A percentile compares a stretch with the other conserved stretches of the same genome.
phyloP scores from a whole-genome alignment of 1,139 yeast species.

The Zygosaccharomyces pseudobailii region DNA sequence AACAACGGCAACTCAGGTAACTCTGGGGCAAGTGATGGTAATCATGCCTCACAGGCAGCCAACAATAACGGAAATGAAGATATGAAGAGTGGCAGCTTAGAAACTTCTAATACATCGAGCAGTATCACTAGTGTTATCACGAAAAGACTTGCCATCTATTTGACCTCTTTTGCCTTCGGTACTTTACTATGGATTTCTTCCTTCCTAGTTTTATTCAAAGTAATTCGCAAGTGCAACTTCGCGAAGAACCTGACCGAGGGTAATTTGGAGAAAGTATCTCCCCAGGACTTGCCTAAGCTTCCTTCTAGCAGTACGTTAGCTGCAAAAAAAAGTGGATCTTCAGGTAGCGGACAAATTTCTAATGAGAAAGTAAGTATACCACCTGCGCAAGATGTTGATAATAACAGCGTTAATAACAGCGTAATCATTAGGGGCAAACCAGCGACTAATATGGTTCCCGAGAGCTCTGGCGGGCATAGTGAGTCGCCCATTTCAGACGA shows the following conservation, averaged over 20 bases:
- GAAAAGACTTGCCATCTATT: conserved; percentile 5
- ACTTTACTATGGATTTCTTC: conserved; percentile 7
- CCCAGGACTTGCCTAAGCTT: too few species aligned
- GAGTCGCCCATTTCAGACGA: conserved; percentile 10
- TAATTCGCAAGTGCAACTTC: not conserved
- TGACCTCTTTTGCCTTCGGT: conserved; percentile 7
- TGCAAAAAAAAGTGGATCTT: not conserved
- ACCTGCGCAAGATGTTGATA: not conserved
- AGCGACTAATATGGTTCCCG: not conserved
- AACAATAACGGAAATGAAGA: not conserved
- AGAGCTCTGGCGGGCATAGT: not conserved
- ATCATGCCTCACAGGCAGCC: not conserved
- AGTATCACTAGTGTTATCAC: conserved; percentile 4
- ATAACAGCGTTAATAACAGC: too few species aligned
- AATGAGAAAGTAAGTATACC: not conserved
- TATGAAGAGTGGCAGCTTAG: conserved; percentile 6
- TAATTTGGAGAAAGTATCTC: not conserved
- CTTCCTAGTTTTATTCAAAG: conserved; percentile 2
- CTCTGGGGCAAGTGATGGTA: not conserved
- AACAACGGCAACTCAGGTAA: not conserved
- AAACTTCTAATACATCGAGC: not conserved
- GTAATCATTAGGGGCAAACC: too few species aligned
- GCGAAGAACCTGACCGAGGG: not conserved
- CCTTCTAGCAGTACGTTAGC: not conserved
- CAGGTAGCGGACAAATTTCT: not conserved